These are phyloP conservation scores for Multifurca ochricompacta DNA, from an alignment of 768 basidiomycete species.

Conservation along the genomic window DNA sequence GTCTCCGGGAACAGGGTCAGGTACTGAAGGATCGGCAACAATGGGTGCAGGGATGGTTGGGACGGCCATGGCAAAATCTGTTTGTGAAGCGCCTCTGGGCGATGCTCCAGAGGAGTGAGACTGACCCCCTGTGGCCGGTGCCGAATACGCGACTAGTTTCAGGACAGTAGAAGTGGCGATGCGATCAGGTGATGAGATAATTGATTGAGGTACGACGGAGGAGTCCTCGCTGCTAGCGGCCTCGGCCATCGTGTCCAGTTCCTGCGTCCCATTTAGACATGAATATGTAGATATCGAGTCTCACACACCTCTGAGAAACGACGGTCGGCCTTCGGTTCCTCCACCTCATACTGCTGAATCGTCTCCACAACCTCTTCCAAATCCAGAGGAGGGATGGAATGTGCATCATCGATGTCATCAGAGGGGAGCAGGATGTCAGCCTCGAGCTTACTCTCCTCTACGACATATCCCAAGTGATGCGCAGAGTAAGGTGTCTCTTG, in stretches of 20 bases:
- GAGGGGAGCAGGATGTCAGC: not conserved
- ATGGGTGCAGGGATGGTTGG: slow-evolving; percentile 16
- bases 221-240: not conserved
- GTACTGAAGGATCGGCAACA: slow-evolving; percentile 21
- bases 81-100: not conserved
- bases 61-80: not conserved
- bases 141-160: not conserved
- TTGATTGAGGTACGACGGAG: not conserved
- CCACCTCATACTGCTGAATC: slow-evolving; percentile 10
- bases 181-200: not conserved
- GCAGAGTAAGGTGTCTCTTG: not conserved
- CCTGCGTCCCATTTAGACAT: not conserved
- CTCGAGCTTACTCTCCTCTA: slow-evolving; percentile 3
- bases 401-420: slow-evolving; percentile 5
- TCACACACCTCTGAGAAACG: slow-evolving; percentile 6
- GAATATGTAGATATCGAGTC: not conserved
- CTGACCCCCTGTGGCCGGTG: not conserved
- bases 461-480: slow-evolving; percentile 6
- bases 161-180: not conserved
- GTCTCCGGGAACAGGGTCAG: slow-evolving; percentile 15
- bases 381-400: slow-evolving; percentile 9
- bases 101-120: not conserved
- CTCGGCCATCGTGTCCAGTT: not conserved
- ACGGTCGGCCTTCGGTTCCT: slow-evolving; percentile 8
- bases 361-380: not conserved